phyloP scores from a whole-genome alignment of 2,329 filamentous ascomycete genomes.

The Scedosporium minutisporum region DNA sequence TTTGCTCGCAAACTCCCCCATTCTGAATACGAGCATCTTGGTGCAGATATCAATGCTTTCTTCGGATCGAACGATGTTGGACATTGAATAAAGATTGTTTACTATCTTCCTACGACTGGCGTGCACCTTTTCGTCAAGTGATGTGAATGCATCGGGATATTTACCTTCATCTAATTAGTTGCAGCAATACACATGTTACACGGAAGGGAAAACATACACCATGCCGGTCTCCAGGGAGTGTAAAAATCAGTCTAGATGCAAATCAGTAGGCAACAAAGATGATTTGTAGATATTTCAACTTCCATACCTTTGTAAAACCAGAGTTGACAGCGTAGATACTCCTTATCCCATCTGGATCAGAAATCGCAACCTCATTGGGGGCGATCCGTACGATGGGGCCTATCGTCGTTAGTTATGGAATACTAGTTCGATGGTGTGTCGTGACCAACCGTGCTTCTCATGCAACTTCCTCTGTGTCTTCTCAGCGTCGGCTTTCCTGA shows the following conservation, averaged over 20 bases:
- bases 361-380: background rate
- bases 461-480: background rate
- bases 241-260: background rate
- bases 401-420: background rate
- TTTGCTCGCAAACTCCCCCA: constrained; percentile 1
- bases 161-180: background rate
- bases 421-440: background rate
- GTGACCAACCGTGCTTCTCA: background rate
- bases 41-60: background rate
- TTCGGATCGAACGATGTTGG: background rate
- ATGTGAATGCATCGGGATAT: background rate
- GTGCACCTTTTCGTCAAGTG: background rate
- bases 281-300: background rate
- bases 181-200: no score
- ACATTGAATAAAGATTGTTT: background rate
- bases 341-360: background rate
- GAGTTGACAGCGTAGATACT: background rate
- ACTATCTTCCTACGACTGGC: background rate
- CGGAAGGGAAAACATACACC: no score
- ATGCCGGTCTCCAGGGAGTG: background rate
- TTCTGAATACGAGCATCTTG: background rate
- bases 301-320: background rate
- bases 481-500: background rate
- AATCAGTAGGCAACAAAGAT: background rate
- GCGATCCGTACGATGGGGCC: background rate